Conservation (phyloP, 139 green algal genomes). For the Tetradesmus lagerheimii region DNA sequence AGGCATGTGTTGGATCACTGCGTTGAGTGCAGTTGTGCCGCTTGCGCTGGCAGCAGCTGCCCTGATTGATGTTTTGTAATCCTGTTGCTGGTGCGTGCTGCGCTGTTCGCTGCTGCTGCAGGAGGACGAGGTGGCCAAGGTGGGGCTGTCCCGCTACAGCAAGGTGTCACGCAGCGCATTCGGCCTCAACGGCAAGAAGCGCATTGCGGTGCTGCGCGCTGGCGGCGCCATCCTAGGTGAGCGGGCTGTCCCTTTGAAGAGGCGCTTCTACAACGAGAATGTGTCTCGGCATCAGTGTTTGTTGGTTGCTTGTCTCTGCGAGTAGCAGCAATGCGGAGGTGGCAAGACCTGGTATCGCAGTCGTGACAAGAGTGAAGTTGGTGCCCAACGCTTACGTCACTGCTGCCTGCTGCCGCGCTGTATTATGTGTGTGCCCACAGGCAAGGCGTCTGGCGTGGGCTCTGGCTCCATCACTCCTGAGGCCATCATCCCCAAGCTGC, state of each 20-base stretch:
- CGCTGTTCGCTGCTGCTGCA: conserved; percentile 26
- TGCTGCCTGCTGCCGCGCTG: background rate
- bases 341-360: too few species aligned
- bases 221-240: conserved; percentile 76
- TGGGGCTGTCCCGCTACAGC: conserved; percentile 76
- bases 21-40: background rate
- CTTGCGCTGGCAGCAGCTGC: background rate
- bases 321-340: too few species aligned
- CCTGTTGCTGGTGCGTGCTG: background rate
- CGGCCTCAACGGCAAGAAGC: conserved; percentile 75
- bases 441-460: conserved; percentile 23
- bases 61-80: background rate
- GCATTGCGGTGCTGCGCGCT: conserved; percentile 89
- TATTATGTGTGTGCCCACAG: background rate
- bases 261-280: conserved; percentile 83
- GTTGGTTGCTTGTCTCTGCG: too few species aligned
- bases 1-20: too few species aligned
- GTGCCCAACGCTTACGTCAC: too few species aligned
- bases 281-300: too few species aligned
- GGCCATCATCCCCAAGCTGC: conserved; percentile 64
- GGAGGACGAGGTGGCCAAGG: conserved; percentile 50
- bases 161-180: conserved; percentile 77
- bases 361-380: too few species aligned
- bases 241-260: too few species aligned
- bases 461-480: conserved; percentile 62